Evolutionary conservation across 352 stramenopile species (phyloP).

Genomic region (Phytophthora sp.): DNA sequence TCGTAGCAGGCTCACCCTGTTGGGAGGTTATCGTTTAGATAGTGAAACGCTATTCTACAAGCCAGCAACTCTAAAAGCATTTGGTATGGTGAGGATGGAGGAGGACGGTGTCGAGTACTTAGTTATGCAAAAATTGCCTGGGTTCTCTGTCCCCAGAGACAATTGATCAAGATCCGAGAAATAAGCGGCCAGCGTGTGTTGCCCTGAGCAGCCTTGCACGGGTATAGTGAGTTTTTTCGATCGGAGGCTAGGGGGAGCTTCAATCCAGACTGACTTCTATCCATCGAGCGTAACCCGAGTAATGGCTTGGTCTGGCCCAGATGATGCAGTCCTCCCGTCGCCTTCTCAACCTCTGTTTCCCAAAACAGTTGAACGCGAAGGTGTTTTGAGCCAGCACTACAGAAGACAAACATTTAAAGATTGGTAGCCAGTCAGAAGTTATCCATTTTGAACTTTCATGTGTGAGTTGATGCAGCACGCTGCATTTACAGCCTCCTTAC

Average conservation of each 20-base stretch:
- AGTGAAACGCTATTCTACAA: slow-evolving; percentile 10
- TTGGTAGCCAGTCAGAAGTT: too few species aligned
- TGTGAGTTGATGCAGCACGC: too few species aligned
- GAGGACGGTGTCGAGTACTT: slow-evolving; percentile 11
- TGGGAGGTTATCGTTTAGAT: slow-evolving; percentile 6
- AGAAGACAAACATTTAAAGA: too few species aligned
- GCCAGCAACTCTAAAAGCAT: slow-evolving; percentile 1
- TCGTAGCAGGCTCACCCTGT: slow-evolving; percentile 1
- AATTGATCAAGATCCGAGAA: slow-evolving; percentile 1
- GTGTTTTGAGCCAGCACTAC: not conserved
- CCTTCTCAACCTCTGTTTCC: not conserved
- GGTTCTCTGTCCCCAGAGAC: slow-evolving; percentile 11
- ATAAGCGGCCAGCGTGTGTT: not conserved
- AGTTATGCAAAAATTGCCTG: slow-evolving; percentile 3
- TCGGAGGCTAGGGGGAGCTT: not conserved
- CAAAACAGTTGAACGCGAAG: not conserved
- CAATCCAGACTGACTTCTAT: too few species aligned
- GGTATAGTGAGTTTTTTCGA: slow-evolving; percentile 2
- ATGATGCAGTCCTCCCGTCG: not conserved
- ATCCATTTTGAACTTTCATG: too few species aligned
- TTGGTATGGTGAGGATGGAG: slow-evolving; percentile 3
- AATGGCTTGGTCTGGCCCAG: not conserved
- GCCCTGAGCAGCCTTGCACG: not conserved
- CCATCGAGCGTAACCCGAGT: not conserved
- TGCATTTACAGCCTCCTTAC: too few species aligned